phyloP scores from a whole-genome alignment of 2,329 filamentous ascomycete genomes.

The Phoma sp. region DNA sequence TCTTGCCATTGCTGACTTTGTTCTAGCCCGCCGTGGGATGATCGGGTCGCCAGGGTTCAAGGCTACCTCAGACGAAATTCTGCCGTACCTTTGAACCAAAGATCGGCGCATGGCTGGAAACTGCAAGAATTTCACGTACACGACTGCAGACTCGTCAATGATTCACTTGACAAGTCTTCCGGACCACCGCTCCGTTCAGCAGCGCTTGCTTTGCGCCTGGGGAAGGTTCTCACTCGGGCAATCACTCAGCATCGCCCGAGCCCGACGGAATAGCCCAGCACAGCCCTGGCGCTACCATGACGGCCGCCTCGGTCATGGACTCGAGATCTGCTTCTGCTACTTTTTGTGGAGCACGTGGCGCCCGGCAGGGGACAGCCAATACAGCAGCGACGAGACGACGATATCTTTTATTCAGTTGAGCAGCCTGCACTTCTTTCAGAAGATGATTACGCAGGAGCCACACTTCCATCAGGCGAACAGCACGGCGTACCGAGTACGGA shows the following conservation, averaged over 20 bases:
- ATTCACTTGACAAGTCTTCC: background rate
- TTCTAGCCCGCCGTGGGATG: background rate
- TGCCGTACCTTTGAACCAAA: too few species aligned
- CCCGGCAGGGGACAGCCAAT: background rate
- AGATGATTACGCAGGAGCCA: background rate
- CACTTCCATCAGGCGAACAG: background rate
- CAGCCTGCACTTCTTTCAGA: background rate
- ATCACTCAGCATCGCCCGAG: too few species aligned
- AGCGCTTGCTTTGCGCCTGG: background rate
- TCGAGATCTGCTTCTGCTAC: background rate
- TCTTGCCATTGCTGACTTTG: slow-evolving; percentile 12
- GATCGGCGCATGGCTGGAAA: background rate
- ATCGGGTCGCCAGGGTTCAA: background rate
- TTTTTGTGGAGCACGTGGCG: background rate
- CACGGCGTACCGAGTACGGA: slow-evolving; percentile 3
- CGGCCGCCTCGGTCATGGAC: background rate
- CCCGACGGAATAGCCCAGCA: too few species aligned
- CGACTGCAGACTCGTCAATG: background rate
- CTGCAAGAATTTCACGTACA: background rate
- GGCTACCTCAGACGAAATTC: background rate
- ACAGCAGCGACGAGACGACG: slow-evolving; percentile 1
- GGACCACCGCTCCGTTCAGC: background rate
- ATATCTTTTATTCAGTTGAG: background rate
- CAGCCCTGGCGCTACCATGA: background rate
- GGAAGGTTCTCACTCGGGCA: background rate